phyloP scores from a whole-genome alignment of 306 rosid genomes.

The Cucurbita moschata region DNA sequence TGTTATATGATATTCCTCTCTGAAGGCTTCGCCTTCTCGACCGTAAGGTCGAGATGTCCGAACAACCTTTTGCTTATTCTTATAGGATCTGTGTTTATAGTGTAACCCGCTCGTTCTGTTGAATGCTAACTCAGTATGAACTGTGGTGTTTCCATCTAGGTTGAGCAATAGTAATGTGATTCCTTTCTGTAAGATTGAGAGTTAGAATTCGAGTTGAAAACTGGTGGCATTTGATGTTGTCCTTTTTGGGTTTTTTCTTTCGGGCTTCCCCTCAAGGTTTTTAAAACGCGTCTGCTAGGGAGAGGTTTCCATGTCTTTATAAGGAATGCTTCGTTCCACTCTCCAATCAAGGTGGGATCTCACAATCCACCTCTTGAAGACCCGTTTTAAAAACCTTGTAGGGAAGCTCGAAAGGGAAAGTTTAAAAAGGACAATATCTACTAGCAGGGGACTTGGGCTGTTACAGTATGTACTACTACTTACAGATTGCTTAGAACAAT shows the following conservation, averaged over 20 bases:
- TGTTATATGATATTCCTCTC: slow-evolving; percentile 77
- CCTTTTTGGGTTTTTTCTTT: too few relatives aligned
- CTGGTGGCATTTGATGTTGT: neutral
- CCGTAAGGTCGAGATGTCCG: slow-evolving; percentile 11
- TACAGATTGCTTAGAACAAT: slow-evolving; percentile 78
- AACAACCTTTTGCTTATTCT: slow-evolving; percentile 3
- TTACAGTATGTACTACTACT: slow-evolving; percentile 9
- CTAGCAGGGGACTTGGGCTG: too few relatives aligned
- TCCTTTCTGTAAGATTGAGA: slow-evolving; percentile 48
- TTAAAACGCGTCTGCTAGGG: too few relatives aligned
- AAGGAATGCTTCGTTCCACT: too few relatives aligned
- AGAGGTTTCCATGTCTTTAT: too few relatives aligned
- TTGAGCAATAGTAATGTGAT: slow-evolving; percentile 62
- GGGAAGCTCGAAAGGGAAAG: too few relatives aligned
- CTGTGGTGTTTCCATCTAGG: slow-evolving; percentile 34
- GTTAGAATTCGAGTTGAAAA: neutral
- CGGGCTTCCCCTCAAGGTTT: too few relatives aligned
- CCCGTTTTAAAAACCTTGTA: too few relatives aligned
- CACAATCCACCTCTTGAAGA: too few relatives aligned
- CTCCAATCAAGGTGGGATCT: too few relatives aligned
- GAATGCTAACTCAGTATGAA: slow-evolving; percentile 21
- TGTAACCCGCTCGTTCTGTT: slow-evolving; percentile 11
- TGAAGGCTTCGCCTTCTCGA: slow-evolving; percentile 10
- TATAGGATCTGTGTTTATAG: slow-evolving; percentile 15
- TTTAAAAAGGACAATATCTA: too few relatives aligned